Percentiles rank a stretch among this genome's conserved stretches.
Conservation (phyloP, 306 rosid species). For the Castanea crenata region DNA sequence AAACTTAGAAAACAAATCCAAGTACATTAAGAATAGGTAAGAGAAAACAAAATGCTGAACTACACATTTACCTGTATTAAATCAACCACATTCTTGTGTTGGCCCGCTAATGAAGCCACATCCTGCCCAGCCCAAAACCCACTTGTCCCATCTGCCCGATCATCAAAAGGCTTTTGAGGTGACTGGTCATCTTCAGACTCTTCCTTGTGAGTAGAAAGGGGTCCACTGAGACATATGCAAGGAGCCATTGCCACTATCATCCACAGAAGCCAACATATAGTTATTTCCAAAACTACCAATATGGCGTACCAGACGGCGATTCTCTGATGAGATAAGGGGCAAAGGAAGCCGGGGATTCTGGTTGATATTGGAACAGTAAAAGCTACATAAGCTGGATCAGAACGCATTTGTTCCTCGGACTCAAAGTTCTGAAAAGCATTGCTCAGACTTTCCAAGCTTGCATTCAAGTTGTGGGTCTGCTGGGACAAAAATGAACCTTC, state of each 20-base stretch:
- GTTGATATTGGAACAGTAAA: constrained; percentile 55
- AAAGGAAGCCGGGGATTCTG: constrained; percentile 69
- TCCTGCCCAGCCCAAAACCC: constrained; percentile 36
- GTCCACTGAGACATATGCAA: constrained; percentile 44
- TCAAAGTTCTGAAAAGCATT: constrained; percentile 43
- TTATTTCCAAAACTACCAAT: constrained; percentile 48
- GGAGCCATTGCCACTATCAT: constrained; percentile 50
- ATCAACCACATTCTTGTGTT: constrained; percentile 45
- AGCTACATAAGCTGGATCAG: constrained; percentile 58
- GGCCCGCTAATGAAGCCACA: constrained; percentile 30
- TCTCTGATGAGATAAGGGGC: constrained; percentile 65
- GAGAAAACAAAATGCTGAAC: constrained; percentile 19
- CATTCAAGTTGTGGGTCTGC: constrained; percentile 35
- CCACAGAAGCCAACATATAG: constrained; percentile 43
- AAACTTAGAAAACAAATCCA: background rate
- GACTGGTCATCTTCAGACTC: constrained; percentile 68
- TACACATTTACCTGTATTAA: constrained; percentile 48
- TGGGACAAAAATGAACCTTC: constrained; percentile 64
- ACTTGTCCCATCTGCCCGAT: constrained; percentile 31
- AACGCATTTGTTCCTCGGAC: constrained; percentile 49
- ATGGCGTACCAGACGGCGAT: constrained; percentile 39
- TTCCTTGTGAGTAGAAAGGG: constrained; percentile 65
- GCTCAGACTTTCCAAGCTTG: constrained; percentile 41
- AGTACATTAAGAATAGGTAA: background rate
- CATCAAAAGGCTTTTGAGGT: constrained; percentile 44